Evolutionary conservation across 2,329 filamentous ascomycete species (phyloP), one percentile per base, ranked within the genome.

Genomic region (Zymoseptoria passerinii): DNA sequence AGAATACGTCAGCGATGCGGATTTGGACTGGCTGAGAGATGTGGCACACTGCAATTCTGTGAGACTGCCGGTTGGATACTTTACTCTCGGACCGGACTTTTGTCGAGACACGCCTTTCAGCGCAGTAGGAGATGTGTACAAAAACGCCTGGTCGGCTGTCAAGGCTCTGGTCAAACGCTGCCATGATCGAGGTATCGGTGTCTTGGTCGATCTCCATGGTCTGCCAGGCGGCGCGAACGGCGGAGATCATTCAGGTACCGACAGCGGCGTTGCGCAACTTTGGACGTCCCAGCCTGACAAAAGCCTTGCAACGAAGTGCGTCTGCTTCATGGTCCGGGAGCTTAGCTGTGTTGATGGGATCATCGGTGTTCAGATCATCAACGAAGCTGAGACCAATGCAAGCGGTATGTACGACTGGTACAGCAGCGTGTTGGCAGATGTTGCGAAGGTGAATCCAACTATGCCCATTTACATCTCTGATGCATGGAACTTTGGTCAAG

Each of bases 21-120:
- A 84, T 63, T 73, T 83, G 20, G 70, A 75, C 16, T 84, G 80
- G 78, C 73, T 85, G 23, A 73, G 72, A 5, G 75, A 78, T 16
- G 71, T 76, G 27, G 81, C 79, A 1, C 78, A 77, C 54, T 81
- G 81, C 63, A 84, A 80, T 3, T 80, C 80, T 16, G 77, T 85
- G 49, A 77, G 83, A n/a, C 68, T 86, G 18, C 83, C 83, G 0
- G 80, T 86, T 55, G 82, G 83, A 2, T 84, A 82, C 68, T 85
- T 79, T 66, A 80, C 78, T 3, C 75, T 85, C 4, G 81, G 80
- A 0, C 74, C 77, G 0, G 67, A 73, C 1, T 83, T 79, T 64
- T 80, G 78, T 59, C 64, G 71, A 9, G 73, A 74, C 2, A 84
- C 81, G 0, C 76, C 78, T 0, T 85, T 84, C 68, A 76, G 78